These are phyloP conservation scores for Ogataea wickerhamii DNA, from an alignment of 805 yeast genomes.

Conservation along the genomic window DNA sequence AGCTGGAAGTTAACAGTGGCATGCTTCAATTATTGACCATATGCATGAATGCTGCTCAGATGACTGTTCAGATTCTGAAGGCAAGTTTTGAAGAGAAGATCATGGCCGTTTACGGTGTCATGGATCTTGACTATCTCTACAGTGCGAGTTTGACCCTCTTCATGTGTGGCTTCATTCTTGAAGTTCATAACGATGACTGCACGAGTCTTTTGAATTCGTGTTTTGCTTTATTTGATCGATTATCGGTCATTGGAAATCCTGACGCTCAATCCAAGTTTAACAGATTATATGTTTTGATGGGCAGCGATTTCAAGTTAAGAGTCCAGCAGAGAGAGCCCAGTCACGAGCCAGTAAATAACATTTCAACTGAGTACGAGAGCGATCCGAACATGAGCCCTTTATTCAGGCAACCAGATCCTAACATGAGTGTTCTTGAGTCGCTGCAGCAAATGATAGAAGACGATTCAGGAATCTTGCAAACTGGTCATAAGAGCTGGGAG, in stretches of 20 bases:
- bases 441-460: conserved; percentile 20
- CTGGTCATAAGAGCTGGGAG: conserved; percentile 21
- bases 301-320: conserved; percentile 3
- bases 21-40: conserved; percentile 22
- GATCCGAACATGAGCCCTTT: conserved; percentile 1
- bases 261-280: conserved; percentile 19
- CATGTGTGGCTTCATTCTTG: conserved; percentile 26
- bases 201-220: conserved; percentile 17
- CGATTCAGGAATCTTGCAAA: conserved; percentile 24
- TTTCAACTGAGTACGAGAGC: neutral
- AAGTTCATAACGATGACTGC: conserved; percentile 16
- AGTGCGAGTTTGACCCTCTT: conserved; percentile 27
- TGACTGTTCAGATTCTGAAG: conserved; percentile 17
- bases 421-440: conserved; percentile 12
- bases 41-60: conserved; percentile 27
- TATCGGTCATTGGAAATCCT: conserved; percentile 21
- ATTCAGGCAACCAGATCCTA: neutral
- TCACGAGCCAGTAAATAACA: neutral
- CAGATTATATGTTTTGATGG: conserved; percentile 17
- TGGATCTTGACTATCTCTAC: conserved; percentile 29
- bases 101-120: conserved; percentile 27
- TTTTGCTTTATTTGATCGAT: conserved; percentile 16
- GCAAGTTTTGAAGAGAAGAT: conserved; percentile 20
- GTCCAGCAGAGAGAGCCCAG: neutral
- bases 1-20: conserved; percentile 13